Conservation (phyloP, 192 early-diverging fungal species). For the Coemansia sp. region DNA sequence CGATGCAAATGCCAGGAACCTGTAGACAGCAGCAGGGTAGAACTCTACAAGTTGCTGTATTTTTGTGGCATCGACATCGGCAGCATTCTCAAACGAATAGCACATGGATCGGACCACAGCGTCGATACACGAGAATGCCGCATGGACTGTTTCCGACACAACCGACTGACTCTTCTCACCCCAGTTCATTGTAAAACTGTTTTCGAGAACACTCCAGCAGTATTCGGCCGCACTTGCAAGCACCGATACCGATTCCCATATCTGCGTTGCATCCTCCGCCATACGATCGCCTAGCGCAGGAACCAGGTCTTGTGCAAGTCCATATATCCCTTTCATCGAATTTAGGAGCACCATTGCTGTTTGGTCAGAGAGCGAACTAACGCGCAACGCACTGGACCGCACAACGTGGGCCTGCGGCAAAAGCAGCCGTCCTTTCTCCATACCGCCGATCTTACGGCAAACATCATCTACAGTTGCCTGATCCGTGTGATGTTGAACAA, state of each 20-base stretch:
- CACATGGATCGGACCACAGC: slow-evolving; percentile 7
- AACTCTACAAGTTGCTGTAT: not conserved
- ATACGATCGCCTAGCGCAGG: not conserved
- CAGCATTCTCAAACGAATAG: slow-evolving; percentile 22
- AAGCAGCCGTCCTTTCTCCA: not conserved
- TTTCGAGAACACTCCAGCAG: slow-evolving; percentile 4
- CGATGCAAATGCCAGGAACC: slow-evolving; percentile 19
- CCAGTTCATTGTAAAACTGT: not conserved
- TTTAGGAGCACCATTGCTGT: not conserved
- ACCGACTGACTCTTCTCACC: too few relatives aligned
- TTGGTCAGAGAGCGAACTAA: slow-evolving; percentile 1
- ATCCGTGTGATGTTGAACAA: slow-evolving; percentile 20
- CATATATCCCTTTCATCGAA: slow-evolving; percentile 2
- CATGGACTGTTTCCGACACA: slow-evolving; percentile 1
- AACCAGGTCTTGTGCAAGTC: not conserved
- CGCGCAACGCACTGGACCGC: slow-evolving; percentile 17
- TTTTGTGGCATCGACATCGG: slow-evolving; percentile 4
- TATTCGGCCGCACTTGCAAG: slow-evolving; percentile 17
- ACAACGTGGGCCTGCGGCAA: slow-evolving; percentile 1
- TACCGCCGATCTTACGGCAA: not conserved
- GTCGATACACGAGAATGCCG: slow-evolving; percentile 8
- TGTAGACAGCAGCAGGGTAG: slow-evolving; percentile 18
- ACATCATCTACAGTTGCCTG: not conserved
- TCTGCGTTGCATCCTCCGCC: too few relatives aligned
- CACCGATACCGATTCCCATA: not conserved